Percentiles rank a stretch among this genome's conserved stretches.
phyloP scores from a whole-genome alignment of 1,284 basidiomycete genomes.

The Xanthoconium separans region DNA sequence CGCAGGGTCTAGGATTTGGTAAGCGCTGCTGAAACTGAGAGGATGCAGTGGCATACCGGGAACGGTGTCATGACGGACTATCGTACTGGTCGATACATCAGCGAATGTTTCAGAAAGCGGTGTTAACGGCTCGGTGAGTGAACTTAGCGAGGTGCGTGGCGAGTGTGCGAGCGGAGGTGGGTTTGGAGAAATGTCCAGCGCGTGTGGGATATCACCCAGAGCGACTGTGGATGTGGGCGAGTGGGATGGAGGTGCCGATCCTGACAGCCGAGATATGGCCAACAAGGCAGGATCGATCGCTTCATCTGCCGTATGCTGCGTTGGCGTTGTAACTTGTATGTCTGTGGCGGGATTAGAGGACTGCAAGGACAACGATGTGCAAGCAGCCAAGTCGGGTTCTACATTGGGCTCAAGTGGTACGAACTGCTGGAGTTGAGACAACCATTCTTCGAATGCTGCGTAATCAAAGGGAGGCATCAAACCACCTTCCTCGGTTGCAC shows the following conservation, averaged over 20 bases:
- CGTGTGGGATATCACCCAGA: not conserved
- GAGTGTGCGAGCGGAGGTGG: constrained; percentile 34
- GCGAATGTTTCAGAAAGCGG: constrained; percentile 25
- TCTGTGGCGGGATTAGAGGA: not conserved
- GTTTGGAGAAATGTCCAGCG: constrained; percentile 4
- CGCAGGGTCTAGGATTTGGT: constrained; percentile 12
- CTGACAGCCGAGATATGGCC: constrained; percentile 23
- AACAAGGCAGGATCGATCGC: constrained; percentile 40
- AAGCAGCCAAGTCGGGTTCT: constrained; percentile 13
- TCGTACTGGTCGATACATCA: constrained; percentile 9
- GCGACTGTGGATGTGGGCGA: not conserved
- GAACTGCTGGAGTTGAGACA: constrained; percentile 46
- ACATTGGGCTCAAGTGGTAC: constrained; percentile 21
- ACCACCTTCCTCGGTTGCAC: constrained; percentile 1
- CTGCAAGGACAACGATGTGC: not conserved
- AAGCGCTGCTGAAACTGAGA: not conserved
- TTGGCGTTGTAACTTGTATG: not conserved
- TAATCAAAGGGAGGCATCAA: constrained; percentile 31
- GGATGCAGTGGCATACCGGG: constrained; percentile 12
- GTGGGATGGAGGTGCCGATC: not conserved
- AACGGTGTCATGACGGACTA: constrained; percentile 2
- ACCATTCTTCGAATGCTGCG: constrained; percentile 49
- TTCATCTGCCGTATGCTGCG: constrained; percentile 17
- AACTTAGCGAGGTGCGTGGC: constrained; percentile 37
- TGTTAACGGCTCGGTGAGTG: constrained; percentile 34